These are phyloP conservation scores for Gleditsia sinensis DNA, from an alignment of 306 rosid species.

Conservation along the genomic window DNA sequence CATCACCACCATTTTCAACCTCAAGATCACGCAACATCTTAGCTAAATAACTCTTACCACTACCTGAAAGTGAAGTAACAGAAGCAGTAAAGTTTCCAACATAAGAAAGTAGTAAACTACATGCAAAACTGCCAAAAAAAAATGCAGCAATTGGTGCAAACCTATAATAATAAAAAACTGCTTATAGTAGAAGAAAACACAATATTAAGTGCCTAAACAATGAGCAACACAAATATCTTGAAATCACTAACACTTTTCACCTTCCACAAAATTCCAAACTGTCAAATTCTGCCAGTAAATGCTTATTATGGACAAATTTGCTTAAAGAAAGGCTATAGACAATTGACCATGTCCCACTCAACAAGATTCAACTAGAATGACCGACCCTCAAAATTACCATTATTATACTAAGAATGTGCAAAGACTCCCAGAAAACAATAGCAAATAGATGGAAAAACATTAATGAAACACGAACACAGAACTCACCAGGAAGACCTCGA, in stretches of 20 bases:
- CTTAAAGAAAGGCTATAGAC: not conserved
- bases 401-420: not conserved
- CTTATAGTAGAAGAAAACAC: not conserved
- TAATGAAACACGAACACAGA: not conserved
- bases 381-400: not conserved
- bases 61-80: conserved; percentile 54
- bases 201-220: conserved; percentile 18
- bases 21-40: conserved; percentile 95
- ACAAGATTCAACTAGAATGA: conserved; percentile 1
- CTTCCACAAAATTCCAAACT: conserved; percentile 13
- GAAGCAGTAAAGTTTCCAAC: conserved; percentile 20
- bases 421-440: not conserved
- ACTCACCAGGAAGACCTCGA: conserved; percentile 92
- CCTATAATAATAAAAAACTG: not conserved
- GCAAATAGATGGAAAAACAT: conserved; percentile 2
- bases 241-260: conserved; percentile 18
- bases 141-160: not conserved
- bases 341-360: not conserved
- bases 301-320: conserved; percentile 12
- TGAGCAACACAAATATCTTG: not conserved
- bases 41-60: conserved; percentile 97
- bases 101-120: conserved; percentile 28
- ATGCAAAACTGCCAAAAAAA: conserved; percentile 11
- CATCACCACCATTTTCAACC: conserved; percentile 85
- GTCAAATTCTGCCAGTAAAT: not conserved